phyloP scores from a whole-genome alignment of 768 basidiomycete species.

The Boletus insuetus region DNA sequence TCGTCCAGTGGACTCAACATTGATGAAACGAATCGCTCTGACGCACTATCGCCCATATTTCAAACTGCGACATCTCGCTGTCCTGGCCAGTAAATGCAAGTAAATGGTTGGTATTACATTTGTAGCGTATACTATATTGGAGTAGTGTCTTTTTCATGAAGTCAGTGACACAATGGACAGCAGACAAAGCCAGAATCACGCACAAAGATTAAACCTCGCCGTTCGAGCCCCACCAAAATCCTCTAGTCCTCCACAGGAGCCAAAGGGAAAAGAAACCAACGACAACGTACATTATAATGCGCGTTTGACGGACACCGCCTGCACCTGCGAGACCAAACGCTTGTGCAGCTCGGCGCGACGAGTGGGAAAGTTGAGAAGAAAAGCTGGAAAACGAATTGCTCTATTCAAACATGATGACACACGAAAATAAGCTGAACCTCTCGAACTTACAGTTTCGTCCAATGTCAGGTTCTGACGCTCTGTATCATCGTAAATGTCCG shows the following conservation, averaged over 20 bases:
- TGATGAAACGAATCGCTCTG: not conserved
- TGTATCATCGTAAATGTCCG: conserved; percentile 81
- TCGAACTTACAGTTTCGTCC: conserved; percentile 63
- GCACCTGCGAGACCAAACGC: conserved; percentile 65
- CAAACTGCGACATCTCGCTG: too few relatives aligned
- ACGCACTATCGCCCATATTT: not conserved
- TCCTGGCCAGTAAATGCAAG: not conserved
- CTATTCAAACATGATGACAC: conserved; percentile 32
- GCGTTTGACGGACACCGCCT: conserved; percentile 65
- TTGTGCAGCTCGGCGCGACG: conserved; percentile 66
- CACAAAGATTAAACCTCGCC: conserved; percentile 18
- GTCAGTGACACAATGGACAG: not conserved
- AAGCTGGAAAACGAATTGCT: conserved; percentile 67
- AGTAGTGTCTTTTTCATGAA: not conserved
- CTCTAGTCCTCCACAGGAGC: conserved; percentile 49
- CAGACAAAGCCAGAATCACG: conserved; percentile 3
- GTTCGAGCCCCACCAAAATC: conserved; percentile 43
- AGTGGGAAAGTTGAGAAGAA: conserved; percentile 57
- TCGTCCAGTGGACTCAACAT: not conserved
- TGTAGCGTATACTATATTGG: not conserved
- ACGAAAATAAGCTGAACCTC: not conserved
- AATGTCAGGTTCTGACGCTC: conserved; percentile 79
- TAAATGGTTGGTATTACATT: conserved; percentile 5
- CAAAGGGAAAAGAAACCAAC: conserved; percentile 53
- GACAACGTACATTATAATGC: conserved; percentile 62